Base-by-base conservation (phyloP, 2,329 filamentous ascomycete genomes). In the Trichothecium roseum region DNA sequence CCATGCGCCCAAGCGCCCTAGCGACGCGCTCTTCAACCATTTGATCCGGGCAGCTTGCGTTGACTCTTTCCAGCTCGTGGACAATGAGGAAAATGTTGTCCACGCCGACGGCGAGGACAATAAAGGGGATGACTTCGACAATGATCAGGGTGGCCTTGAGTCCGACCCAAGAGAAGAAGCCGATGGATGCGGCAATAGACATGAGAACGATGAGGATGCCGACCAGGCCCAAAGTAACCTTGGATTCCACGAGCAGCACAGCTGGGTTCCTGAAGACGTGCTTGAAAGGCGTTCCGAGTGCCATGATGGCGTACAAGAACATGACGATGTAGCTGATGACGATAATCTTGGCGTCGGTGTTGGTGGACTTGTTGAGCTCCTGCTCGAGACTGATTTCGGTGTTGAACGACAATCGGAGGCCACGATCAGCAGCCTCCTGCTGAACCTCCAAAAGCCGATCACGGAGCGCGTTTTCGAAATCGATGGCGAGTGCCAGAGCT, bases 31-130 rank as follows among this genome's bases (percentile, higher is more conserved):
- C 79, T 46, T 94, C 83, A 3, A 98, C 81, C 55, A 82, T 73
- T 42, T 88, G 82, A 50, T 96, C 88, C 0, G 88, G 86, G 50
- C 94, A 84, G 55, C 82, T 94, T 46, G 87, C 64, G 50, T 98
- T 98, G 53, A 95, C 84, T 20, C 91, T 75, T 54, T 98, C 91
- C 40, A 98, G 94, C 58, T 98, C 91, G 58, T 98, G 91, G 1
- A 98, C 91, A 40, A 98, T 94, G 37, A 98, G 66, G 63, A 98
- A 98, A 49, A 98, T 96, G 53, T 98, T 98, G 69, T 98, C 91
- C 3, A 98, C 93, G 31, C 91, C 91, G 18, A 98, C 88, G 10
- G 91, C 91, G 15, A 98, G 66, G 8, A 98, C 89, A 44, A 98
- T 80, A 59, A 98, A 98, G 0, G 91, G 91, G 44, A 98, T 98